phyloP scores from a whole-genome alignment of 2,329 filamentous ascomycete species.

The Aureobasidium sp. region DNA sequence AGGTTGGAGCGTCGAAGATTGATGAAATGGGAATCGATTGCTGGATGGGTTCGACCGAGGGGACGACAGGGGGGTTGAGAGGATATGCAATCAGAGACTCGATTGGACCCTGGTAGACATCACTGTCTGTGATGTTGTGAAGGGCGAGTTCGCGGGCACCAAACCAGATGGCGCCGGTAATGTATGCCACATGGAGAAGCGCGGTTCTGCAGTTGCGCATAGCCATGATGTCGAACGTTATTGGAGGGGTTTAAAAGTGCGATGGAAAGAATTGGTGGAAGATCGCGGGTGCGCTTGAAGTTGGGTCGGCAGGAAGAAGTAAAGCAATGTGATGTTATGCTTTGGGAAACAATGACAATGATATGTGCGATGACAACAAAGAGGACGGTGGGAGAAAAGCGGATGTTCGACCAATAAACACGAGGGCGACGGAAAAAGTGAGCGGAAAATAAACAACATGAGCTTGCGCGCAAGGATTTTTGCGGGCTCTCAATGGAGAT shows the following conservation, averaged over 20 bases:
- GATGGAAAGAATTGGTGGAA: background rate
- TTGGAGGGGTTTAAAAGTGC: background rate
- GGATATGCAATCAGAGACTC: background rate
- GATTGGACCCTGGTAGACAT: background rate
- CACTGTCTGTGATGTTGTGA: background rate
- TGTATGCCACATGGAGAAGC: background rate
- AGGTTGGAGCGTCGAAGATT: background rate
- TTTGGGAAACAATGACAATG: slow-evolving; percentile 1
- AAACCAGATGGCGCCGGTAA: background rate
- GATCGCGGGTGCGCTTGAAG: background rate
- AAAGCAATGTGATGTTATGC: background rate
- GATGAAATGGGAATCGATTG: background rate
- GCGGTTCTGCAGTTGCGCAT: background rate
- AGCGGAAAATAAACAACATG: background rate
- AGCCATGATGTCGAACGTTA: background rate
- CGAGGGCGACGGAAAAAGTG: background rate
- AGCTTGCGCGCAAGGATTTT: background rate
- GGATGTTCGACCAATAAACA: background rate
- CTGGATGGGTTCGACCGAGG: background rate
- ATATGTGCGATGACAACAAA: background rate
- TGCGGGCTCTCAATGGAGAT: background rate
- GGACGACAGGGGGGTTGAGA: background rate
- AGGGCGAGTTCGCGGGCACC: background rate
- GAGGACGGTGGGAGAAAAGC: background rate
- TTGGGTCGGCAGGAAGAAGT: background rate